These are phyloP conservation scores for Vigna angularis DNA, from an alignment of 306 rosid species.

Conservation along the genomic window DNA sequence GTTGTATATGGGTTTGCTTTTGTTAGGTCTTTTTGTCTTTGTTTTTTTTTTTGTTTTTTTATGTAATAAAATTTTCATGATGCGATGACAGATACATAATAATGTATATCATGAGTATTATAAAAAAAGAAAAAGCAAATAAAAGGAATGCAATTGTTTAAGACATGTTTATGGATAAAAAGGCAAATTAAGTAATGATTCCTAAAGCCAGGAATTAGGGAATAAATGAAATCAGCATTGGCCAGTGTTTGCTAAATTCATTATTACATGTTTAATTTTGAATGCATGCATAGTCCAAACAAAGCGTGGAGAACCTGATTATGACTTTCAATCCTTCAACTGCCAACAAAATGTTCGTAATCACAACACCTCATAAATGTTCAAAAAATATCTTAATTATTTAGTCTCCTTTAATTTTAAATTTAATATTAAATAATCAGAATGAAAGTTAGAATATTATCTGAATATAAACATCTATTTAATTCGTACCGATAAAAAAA, in stretches of 20 bases:
- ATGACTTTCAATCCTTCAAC: slow-evolving; percentile 43
- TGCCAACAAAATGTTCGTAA: slow-evolving; percentile 38
- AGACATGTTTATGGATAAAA: slow-evolving; percentile 37
- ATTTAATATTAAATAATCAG: too few relatives aligned
- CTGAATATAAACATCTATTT: too few relatives aligned
- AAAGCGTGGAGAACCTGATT: slow-evolving; percentile 47
- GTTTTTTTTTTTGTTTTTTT: too few relatives aligned
- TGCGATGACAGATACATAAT: too few relatives aligned
- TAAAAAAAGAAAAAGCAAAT: not conserved
- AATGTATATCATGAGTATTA: too few relatives aligned
- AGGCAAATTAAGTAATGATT: slow-evolving; percentile 49
- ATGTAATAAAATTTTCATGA: too few relatives aligned
- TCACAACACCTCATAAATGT: not conserved
- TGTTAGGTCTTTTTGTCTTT: too few relatives aligned
- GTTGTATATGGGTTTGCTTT: too few relatives aligned
- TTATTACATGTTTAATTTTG: slow-evolving; percentile 40
- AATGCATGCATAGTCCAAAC: slow-evolving; percentile 22
- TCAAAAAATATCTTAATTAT: too few relatives aligned
- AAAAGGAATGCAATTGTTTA: slow-evolving; percentile 1
- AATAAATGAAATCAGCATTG: slow-evolving; percentile 45
- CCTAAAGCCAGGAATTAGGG: slow-evolving; percentile 53
- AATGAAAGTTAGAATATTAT: too few relatives aligned
- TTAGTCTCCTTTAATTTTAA: too few relatives aligned
- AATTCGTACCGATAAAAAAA: too few relatives aligned
- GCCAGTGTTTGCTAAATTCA: slow-evolving; percentile 48